phyloP scores from a whole-genome alignment of 1,284 basidiomycete species.

The Ganoderma sp. region DNA sequence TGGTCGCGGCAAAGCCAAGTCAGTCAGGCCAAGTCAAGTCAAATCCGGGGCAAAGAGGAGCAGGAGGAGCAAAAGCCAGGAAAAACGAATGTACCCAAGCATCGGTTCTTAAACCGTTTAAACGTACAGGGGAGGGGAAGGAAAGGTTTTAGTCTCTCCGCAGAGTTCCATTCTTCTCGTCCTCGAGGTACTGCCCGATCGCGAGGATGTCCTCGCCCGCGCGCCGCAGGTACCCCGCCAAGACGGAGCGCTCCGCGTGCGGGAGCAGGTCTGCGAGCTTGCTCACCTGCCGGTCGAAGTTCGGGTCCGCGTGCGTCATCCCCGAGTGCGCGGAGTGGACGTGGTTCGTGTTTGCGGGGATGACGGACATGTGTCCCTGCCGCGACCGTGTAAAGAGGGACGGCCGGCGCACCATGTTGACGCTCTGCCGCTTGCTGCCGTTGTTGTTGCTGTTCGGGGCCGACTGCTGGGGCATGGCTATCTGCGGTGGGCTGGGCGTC shows the following conservation, averaged over 20 bases:
- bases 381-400: constrained; percentile 51
- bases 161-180: constrained; percentile 79
- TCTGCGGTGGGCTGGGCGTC: constrained; percentile 43
- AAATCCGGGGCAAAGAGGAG: background rate
- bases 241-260: constrained; percentile 70
- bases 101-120: constrained; percentile 7
- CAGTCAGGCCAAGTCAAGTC: background rate
- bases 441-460: constrained; percentile 20
- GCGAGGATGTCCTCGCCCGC: constrained; percentile 82
- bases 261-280: constrained; percentile 78
- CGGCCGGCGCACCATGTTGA: constrained; percentile 51
- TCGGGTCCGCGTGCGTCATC: constrained; percentile 44
- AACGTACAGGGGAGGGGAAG: background rate
- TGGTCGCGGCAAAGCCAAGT: background rate
- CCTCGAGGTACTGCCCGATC: constrained; percentile 87
- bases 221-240: constrained; percentile 75
- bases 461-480: constrained; percentile 16
- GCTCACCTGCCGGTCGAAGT: constrained; percentile 70
- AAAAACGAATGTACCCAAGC: constrained; percentile 4
- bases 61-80: background rate
- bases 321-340: background rate
- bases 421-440: constrained; percentile 47
- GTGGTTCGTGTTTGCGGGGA: constrained; percentile 10
- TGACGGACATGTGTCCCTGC: constrained; percentile 27
- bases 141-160: constrained; percentile 41